Conservation (phyloP, 768 basidiomycete species). For the Mycena amicta region DNA sequence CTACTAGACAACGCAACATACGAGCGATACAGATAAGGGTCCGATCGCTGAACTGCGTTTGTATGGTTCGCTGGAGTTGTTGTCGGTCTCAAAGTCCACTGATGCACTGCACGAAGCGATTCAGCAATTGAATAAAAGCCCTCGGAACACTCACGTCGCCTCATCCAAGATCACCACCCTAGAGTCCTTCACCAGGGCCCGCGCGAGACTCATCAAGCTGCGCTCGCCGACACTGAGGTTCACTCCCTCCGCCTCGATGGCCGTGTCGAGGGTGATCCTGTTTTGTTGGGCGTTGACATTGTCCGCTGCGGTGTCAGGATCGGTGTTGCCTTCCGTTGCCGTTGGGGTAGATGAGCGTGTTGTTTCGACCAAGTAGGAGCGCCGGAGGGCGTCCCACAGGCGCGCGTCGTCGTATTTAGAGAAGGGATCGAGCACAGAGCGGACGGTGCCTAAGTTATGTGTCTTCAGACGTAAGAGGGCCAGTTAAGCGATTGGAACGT, state of each 20-base stretch:
- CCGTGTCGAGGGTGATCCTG: constrained; percentile 63
- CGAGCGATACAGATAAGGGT: constrained; percentile 79
- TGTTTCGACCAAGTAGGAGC: constrained; percentile 46
- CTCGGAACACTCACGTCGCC: constrained; percentile 52
- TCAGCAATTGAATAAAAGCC: too few relatives aligned
- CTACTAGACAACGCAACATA: constrained; percentile 38
- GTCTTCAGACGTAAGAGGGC: too few relatives aligned
- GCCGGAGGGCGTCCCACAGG: constrained; percentile 71
- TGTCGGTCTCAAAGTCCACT: constrained; percentile 77
- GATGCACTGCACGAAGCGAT: constrained; percentile 44
- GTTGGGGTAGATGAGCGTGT: constrained; percentile 12
- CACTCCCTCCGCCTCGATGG: constrained; percentile 71
- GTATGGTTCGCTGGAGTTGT: constrained; percentile 80
- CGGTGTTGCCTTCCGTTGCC: neutral
- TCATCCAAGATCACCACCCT: constrained; percentile 79
- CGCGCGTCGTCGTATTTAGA: constrained; percentile 63
- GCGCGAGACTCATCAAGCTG: constrained; percentile 73
- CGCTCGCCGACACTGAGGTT: constrained; percentile 76
- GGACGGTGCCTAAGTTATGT: too few relatives aligned
- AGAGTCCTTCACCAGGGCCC: constrained; percentile 76
- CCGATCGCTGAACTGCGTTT: constrained; percentile 65
- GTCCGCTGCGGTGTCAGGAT: neutral
- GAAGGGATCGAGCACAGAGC: constrained; percentile 62
- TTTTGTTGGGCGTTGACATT: neutral
- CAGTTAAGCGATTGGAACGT: too few relatives aligned